Base-by-base conservation (phyloP, 192 early-diverging fungal species). In the Spinellus fusiger region DNA sequence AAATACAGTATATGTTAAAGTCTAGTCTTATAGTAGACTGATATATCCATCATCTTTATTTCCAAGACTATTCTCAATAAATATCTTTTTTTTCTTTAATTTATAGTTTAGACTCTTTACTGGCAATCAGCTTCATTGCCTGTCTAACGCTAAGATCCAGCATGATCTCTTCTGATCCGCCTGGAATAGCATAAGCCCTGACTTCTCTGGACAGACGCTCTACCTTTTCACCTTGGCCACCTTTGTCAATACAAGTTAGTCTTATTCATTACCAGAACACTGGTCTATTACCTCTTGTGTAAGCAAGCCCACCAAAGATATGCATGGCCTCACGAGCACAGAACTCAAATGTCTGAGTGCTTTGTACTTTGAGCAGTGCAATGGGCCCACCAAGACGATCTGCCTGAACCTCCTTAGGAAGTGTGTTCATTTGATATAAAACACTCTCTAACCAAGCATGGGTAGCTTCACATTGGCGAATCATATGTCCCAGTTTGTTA, bases 401-500 rank as follows among this genome's bases (percentile, higher is more conserved):
- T 76, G 85, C 82, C 40, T 79, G 87, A 44, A 84, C 58, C 16
- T 84, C 77, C 16, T 74, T 76, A 46, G 81, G 79, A 82, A 92
- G 82, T 0, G 55, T 66, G 22, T 71, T 76, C 40, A 81, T 80
- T 75, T 93, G 91, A 72, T 84, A 89, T 47, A 92, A 74, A 22
- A 91, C 71, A 47, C 64, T 68, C 71, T 93, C 91, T 61, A 86
- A 84, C 90, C 89, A 93, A 1, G 86, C 77, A 59, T 93, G 90
- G 6, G 88, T 90, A 8, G 90, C 90, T 69, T 93, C 91, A 44
- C 90, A 83, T 71, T 88, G 78, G 37, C 89, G 78, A 12, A 84
- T 76, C 90, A 92, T 93, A 71, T 97, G 91, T 5, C 91, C 95
- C 29, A 97, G 82, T 88, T 93, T 97, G 71, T 93, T 93, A 2